Evolutionary conservation across 164 flowering plant species (phyloP).

Genomic region (Taxillus chinensis): DNA sequence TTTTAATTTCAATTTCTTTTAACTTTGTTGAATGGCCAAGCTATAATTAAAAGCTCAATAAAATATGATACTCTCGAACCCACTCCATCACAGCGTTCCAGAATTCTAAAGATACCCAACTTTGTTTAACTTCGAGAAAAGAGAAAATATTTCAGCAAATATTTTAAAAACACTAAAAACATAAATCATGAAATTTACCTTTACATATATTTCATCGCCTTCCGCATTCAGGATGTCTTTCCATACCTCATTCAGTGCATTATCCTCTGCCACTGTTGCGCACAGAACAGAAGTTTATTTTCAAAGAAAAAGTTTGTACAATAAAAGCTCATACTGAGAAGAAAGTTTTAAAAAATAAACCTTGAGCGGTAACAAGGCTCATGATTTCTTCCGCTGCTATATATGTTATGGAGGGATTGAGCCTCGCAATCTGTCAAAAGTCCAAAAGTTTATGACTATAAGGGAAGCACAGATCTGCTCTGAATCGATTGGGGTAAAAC

Average conservation of each 20-base stretch:
- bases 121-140: no score
- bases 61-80: no score
- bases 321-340: conserved; percentile 1
- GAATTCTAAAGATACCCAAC: no score
- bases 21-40: no score
- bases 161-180: no score
- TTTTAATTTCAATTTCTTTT: no score
- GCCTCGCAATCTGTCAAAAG: conserved; percentile 56
- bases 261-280: conserved; percentile 71
- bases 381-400: conserved; percentile 94
- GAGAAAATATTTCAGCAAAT: no score
- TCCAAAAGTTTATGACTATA: background rate
- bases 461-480: no score
- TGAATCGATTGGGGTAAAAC: no score
- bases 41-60: no score
- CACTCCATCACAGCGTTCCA: no score
- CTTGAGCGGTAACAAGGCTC: conserved; percentile 99
- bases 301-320: background rate
- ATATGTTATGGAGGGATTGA: conserved; percentile 78
- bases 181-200: conserved; percentile 31
- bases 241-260: conserved; percentile 88
- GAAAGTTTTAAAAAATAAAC: conserved; percentile 21
- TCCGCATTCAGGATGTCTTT: conserved; percentile 87
- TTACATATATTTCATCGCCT: conserved; percentile 95
- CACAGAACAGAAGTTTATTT: conserved; percentile 7